Evolutionary conservation across 1,139 yeast species (phyloP).

Genomic region (Nakaseomyces bracarensis): DNA sequence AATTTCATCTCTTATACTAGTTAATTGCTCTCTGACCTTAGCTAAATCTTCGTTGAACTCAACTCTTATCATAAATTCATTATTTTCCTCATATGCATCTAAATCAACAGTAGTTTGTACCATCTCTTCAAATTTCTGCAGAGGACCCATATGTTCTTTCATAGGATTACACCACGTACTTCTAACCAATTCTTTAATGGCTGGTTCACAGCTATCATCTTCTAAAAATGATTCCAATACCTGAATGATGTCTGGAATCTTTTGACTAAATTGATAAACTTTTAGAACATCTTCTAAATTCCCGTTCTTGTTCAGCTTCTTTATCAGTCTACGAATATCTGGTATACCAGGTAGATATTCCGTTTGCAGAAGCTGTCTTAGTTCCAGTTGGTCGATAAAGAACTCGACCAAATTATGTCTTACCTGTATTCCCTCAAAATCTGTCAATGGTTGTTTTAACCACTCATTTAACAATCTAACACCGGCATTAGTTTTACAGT

Average conservation of each 20-base stretch:
- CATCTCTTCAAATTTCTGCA: slow-evolving; percentile 68
- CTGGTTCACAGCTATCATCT: slow-evolving; percentile 25
- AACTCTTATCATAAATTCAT: slow-evolving; percentile 78
- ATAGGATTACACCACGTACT: slow-evolving; percentile 55
- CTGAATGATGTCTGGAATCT: slow-evolving; percentile 59
- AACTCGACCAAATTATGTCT: slow-evolving; percentile 69
- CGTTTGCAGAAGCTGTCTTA: slow-evolving; percentile 58
- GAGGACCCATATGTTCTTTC: slow-evolving; percentile 39
- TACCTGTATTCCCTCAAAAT: slow-evolving; percentile 45
- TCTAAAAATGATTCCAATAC: slow-evolving; percentile 40
- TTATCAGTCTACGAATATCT: slow-evolving; percentile 66
- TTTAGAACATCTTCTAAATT: slow-evolving; percentile 83
- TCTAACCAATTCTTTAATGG: slow-evolving; percentile 35
- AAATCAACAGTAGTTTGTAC: slow-evolving; percentile 90
- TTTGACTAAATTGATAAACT: slow-evolving; percentile 67
- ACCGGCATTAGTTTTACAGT: slow-evolving; percentile 83
- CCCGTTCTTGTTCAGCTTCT: slow-evolving; percentile 51
- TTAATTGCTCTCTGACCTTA: slow-evolving; percentile 50
- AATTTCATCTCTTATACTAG: slow-evolving; percentile 47
- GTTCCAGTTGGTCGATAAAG: slow-evolving; percentile 58
- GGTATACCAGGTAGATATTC: slow-evolving; percentile 70
- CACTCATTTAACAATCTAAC: slow-evolving; percentile 80
- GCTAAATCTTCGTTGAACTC: slow-evolving; percentile 77
- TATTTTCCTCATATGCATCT: slow-evolving; percentile 57
- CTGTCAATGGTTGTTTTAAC: slow-evolving; percentile 90